These are phyloP conservation scores for Lactarius vividus DNA, from an alignment of 768 basidiomycete species.

Conservation along the genomic window DNA sequence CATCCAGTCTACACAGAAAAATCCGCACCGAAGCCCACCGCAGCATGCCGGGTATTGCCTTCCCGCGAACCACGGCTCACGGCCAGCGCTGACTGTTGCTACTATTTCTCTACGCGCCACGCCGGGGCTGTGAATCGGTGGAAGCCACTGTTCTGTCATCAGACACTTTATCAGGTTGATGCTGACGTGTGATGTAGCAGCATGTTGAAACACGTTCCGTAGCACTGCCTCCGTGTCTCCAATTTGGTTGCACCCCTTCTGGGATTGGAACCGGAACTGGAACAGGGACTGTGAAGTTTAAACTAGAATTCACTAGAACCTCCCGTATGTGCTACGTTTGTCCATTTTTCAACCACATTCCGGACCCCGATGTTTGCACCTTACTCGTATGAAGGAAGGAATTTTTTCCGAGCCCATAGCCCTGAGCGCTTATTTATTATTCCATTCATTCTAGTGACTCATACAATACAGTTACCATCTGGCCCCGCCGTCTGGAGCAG, in stretches of 20 bases:
- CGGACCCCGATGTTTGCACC: neutral
- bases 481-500: neutral
- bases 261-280: conserved; percentile 9
- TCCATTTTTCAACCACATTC: neutral
- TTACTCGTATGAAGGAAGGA: conserved; percentile 1
- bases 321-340: neutral
- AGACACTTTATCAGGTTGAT: neutral
- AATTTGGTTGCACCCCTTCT: conserved; percentile 13
- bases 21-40: neutral
- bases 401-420: conserved; percentile 21
- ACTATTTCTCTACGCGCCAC: no score
- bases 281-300: neutral
- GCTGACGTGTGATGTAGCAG: conserved; percentile 7
- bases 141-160: neutral
- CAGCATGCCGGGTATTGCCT: neutral
- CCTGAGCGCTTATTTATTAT: conserved; percentile 24
- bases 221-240: conserved; percentile 14
- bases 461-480: neutral
- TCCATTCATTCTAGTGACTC: neutral
- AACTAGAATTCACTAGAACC: conserved; percentile 2
- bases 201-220: conserved; percentile 20
- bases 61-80: conserved; percentile 12
- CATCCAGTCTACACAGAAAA: neutral
- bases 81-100: neutral
- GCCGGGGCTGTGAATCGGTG: neutral